Evolutionary conservation across 1,284 basidiomycete species (phyloP).

Genomic region (Trametes hirsuta): DNA sequence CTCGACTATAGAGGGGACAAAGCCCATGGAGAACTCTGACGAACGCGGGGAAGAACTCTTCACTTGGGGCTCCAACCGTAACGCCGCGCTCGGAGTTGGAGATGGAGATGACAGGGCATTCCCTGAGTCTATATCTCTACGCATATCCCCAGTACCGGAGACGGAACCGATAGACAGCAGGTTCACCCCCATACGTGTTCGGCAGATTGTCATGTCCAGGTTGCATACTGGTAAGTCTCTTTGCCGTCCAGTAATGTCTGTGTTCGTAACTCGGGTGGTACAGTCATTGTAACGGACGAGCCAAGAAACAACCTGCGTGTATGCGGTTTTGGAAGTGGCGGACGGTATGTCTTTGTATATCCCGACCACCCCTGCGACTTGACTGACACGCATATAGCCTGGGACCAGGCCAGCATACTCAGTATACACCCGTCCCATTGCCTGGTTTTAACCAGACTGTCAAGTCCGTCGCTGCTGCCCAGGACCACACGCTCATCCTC

Average conservation of each 20-base stretch:
- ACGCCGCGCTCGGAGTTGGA: constrained; percentile 83
- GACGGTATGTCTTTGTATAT: constrained; percentile 52
- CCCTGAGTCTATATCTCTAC: constrained; percentile 79
- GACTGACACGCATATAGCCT: constrained; percentile 46
- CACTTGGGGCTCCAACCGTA: constrained; percentile 93
- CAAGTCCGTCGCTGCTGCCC: constrained; percentile 75
- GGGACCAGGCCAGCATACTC: constrained; percentile 79
- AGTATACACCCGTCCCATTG: constrained; percentile 71
- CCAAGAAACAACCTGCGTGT: constrained; percentile 72
- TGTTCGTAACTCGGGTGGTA: neutral
- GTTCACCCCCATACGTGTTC: constrained; percentile 65
- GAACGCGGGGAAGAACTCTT: constrained; percentile 64
- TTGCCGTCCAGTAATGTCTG: neutral
- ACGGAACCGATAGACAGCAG: constrained; percentile 42
- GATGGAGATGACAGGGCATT: constrained; percentile 80
- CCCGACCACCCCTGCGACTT: neutral
- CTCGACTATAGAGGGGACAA: constrained; percentile 77
- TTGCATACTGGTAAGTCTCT: constrained; percentile 65
- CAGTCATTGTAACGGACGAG: constrained; percentile 78
- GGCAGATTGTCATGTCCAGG: constrained; percentile 78
- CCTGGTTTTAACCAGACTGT: constrained; percentile 59
- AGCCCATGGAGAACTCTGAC: constrained; percentile 49
- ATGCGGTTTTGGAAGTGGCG: constrained; percentile 87
- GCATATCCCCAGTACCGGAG: constrained; percentile 13
- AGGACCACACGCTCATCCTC: constrained; percentile 92